phyloP scores from a whole-genome alignment of 2,329 filamentous ascomycete species.

The Colletotrichum sp. region DNA sequence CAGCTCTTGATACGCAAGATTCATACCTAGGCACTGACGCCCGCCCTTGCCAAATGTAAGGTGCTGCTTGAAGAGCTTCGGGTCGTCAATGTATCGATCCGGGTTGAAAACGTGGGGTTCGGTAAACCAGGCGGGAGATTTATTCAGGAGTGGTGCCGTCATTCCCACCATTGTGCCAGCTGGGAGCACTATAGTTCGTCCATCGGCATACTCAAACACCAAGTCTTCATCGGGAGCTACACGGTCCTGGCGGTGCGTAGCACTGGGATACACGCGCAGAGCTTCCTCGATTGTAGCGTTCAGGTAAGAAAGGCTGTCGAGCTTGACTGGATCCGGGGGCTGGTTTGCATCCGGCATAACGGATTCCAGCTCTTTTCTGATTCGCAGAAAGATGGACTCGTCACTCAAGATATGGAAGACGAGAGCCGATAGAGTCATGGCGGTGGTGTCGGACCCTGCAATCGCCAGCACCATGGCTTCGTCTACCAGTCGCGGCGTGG shows the following conservation, averaged over 20 bases:
- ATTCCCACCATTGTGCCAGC: not conserved
- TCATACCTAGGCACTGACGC: not conserved
- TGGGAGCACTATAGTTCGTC: not conserved
- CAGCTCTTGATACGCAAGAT: not conserved
- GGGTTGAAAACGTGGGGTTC: not conserved
- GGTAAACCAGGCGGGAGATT: not conserved
- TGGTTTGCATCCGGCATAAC: not conserved
- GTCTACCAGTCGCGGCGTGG: not conserved
- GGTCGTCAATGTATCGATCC: not conserved
- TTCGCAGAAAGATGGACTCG: not conserved
- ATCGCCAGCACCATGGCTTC: not conserved
- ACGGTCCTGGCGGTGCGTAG: not conserved
- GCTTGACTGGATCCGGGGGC: not conserved
- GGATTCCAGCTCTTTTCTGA: not conserved
- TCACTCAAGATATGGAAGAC: not conserved
- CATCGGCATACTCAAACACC: not conserved
- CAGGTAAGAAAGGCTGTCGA: not conserved
- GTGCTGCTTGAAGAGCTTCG: not conserved
- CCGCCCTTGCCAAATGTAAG: not conserved
- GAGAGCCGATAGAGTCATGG: not conserved
- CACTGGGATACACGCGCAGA: not conserved
- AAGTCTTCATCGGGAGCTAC: not conserved
- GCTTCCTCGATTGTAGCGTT: not conserved
- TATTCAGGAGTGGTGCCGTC: not conserved
- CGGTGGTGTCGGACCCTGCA: not conserved